Base-by-base conservation (phyloP, 495 filamentous ascomycete species). In the Tuber microsphaerosporum region DNA sequence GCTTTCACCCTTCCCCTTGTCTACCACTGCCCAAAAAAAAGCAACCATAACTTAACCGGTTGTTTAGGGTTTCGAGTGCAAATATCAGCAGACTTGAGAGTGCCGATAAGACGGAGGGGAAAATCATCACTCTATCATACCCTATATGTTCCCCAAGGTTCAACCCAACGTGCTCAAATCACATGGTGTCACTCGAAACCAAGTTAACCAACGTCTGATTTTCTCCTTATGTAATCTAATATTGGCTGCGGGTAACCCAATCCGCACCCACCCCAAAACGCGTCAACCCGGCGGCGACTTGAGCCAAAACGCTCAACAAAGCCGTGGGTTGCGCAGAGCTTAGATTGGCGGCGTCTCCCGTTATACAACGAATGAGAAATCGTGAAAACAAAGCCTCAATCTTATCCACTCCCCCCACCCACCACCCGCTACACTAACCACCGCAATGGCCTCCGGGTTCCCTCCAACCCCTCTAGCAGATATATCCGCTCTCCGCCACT, bases 401-500 rank as follows among this genome's bases (percentile, higher is more conserved):
- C 56, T n/a, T 34, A 1, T 65, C 26, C 56, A 31, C 26, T 5
- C 34, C 26, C 14, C 56, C 48, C 22, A 12, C 48, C 22, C 8
- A 26, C n/a, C 22, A 26, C 10, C 48, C 26, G 14, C 26, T 14
- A 65, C 56, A 12, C 26, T 34, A 17, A 34, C 7, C 2, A 34
- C 26, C 5, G 34, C 68, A 45, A 80, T 80, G 77, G 65, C 72
- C 4, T 71, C 78, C 19, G 73, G 73, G 48, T 42, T 34, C 14
- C 56, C 73, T 31, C 73, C 16, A 68, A 26, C 71, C 16, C 46
- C 39, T 44, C 61, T 68, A 14, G 51, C 74, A n/a, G 76, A 80
- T 65, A 71, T 81, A 42, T 8, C 79, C 44, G 74, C 69, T 22
- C 79, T 81, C 42, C 78, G 72, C 17, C 71, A 19, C 26, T 77